phyloP scores from a whole-genome alignment of 2,329 filamentous ascomycete species.

The Xylaria sp. region DNA sequence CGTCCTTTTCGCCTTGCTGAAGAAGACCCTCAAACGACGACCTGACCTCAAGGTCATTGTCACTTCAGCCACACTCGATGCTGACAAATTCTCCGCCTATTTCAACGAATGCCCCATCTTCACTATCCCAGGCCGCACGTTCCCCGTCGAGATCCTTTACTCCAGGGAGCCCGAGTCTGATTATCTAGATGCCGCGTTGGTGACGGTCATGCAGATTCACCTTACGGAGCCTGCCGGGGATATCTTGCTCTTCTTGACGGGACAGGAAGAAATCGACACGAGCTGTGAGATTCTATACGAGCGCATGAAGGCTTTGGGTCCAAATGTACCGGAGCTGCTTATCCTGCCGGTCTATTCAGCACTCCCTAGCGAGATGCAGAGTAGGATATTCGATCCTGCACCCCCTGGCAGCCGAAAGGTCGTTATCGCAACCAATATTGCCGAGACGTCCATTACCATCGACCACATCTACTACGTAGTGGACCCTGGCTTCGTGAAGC shows the following conservation, averaged over 20 bases:
- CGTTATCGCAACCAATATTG: constrained; percentile 97
- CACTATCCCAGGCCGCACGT: constrained; percentile 92
- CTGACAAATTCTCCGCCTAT: constrained; percentile 95
- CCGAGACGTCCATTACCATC: constrained; percentile 96
- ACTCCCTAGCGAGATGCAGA: constrained; percentile 91
- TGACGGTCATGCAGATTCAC: constrained; percentile 98
- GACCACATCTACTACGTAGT: constrained; percentile 98
- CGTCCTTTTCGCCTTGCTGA: constrained; percentile 89
- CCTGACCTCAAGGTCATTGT: constrained; percentile 93
- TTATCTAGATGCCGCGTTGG: constrained; percentile 90
- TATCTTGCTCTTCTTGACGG: constrained; percentile 94
- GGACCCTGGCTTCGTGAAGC: constrained; percentile 96
- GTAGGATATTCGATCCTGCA: constrained; percentile 90
- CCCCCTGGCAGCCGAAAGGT: constrained; percentile 86
- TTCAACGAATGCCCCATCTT: constrained; percentile 97
- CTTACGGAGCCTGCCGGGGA: constrained; percentile 89
- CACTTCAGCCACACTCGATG: constrained; percentile 93
- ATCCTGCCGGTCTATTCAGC: constrained; percentile 97
- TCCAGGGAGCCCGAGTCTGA: constrained; percentile 93
- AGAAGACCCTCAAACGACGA: constrained; percentile 85
- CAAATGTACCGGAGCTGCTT: constrained; percentile 86
- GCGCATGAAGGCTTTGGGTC: constrained; percentile 92
- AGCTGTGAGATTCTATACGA: constrained; percentile 91
- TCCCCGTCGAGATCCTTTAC: constrained; percentile 94
- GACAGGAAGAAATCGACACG: constrained; percentile 97